These are phyloP conservation scores for Leccinum broughii DNA, from an alignment of 768 basidiomycete species.

Conservation along the genomic window DNA sequence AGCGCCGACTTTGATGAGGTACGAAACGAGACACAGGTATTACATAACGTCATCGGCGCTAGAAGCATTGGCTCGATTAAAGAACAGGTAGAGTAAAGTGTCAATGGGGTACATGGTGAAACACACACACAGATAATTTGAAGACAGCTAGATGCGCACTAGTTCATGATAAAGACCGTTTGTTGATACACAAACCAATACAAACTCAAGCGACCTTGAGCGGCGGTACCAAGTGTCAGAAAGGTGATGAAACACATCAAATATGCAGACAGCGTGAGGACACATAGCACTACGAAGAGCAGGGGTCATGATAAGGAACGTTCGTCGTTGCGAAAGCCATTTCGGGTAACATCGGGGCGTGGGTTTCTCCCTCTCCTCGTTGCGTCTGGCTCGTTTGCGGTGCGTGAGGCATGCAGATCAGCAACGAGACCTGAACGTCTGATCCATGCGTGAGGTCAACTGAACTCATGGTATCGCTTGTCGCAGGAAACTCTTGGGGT, in stretches of 20 bases:
- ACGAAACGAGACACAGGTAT: too few relatives aligned
- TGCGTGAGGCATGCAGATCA: conserved; percentile 31
- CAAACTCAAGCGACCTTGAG: background rate
- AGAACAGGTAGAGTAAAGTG: background rate
- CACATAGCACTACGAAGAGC: conserved; percentile 13
- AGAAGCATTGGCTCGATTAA: background rate
- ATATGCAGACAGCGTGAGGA: conserved; percentile 10
- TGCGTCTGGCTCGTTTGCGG: conserved; percentile 2
- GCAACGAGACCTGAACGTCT: conserved; percentile 28
- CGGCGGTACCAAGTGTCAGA: conserved; percentile 5
- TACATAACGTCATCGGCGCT: too few relatives aligned
- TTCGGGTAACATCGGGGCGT: conserved; percentile 16
- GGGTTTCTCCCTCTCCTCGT: background rate
- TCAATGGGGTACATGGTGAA: background rate
- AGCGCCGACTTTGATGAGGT: too few relatives aligned
- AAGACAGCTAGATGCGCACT: background rate
- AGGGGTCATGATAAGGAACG: conserved; percentile 14
- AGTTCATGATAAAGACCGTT: background rate
- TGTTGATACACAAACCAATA: background rate
- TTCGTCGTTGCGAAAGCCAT: conserved; percentile 30
- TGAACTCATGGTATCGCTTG: background rate
- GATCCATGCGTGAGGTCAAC: conserved; percentile 18
- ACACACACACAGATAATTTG: background rate
- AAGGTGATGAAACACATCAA: conserved; percentile 10
- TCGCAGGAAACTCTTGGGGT: background rate